Percentiles rank a stretch among this genome's conserved stretches.
Evolutionary conservation across 371 early-diverging fungal genomes (phyloP).

Genomic region (Entomophthora muscae): DNA sequence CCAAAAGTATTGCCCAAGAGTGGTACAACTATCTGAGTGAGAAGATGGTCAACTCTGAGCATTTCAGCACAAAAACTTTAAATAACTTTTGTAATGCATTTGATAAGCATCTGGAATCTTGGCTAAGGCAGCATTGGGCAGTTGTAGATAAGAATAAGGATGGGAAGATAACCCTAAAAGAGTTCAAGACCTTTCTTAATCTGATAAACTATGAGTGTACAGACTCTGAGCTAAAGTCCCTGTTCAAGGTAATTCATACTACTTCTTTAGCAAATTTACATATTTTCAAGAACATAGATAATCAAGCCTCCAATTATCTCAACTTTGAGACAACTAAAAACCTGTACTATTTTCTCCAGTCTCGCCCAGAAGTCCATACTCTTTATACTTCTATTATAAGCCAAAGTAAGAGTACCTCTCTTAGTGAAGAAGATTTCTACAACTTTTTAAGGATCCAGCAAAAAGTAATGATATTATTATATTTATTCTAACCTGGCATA

Average conservation of each 20-base stretch:
- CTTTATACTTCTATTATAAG: background rate
- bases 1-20: background rate
- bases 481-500: background rate
- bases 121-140: constrained; percentile 5
- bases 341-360: constrained; percentile 3
- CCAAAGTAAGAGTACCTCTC: too few species aligned
- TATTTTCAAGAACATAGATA: too few species aligned
- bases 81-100: background rate
- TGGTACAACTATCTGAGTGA: background rate
- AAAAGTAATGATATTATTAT: too few species aligned
- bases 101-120: constrained; percentile 1
- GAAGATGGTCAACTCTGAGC: background rate
- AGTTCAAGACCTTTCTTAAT: constrained; percentile 5
- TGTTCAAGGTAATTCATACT: constrained; percentile 3
- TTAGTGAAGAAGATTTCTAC: background rate
- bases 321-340: constrained; percentile 3
- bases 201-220: constrained; percentile 7
- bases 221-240: background rate
- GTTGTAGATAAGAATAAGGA: constrained; percentile 6
- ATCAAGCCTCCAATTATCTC: background rate
- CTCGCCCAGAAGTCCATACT: constrained; percentile 1
- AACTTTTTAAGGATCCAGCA: constrained; percentile 4
- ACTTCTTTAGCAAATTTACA: too few species aligned
- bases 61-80: background rate
- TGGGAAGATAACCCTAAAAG: constrained; percentile 1